Base-by-base conservation (phyloP, 345 rosid species). In the Corymbia maculata region DNA sequence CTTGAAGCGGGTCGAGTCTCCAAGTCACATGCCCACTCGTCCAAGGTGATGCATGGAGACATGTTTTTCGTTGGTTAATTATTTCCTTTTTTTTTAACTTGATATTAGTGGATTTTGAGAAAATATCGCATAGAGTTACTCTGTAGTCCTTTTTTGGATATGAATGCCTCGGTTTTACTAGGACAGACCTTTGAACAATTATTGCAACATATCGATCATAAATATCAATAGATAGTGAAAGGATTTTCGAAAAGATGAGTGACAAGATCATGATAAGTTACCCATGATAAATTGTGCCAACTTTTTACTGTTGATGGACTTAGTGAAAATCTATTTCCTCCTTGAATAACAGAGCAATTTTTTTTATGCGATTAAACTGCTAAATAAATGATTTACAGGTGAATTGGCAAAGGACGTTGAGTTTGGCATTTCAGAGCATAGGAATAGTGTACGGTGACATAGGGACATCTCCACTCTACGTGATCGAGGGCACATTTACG, bases 391-490 rank as follows among this genome's bases (percentile, higher is more conserved):
- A 4, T n/a, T 15, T 22, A 3, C 68, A 95, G 95, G 45, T 52
- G 24, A 87, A 89, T 52, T 97, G 97, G 99, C 44, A 52, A 61
- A 91, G 86, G 87, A 95, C 96, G 4, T 17, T 97, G 90, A 93
- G 92, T 53, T 89, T 96, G 88, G 96, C 96, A 30, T 95, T 95
- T 89, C 98, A 96, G 55, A 93, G 96, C 92, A 61, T 97, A 4
- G 97, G 98, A 86, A 91, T 95, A 19, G 94, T 95, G 19, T 96
- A 94, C 16, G 97, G 98, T 47, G 99, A 97, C 86, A 94, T 95
- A 1, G 97, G 97, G 61, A 96, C 98, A 8, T 95, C 98, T 1
- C 98, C 99, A 0, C 93, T 97, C 9, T 97, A 96, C 42, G 97
- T 96, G 21, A 94, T 44, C 51, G 80, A 90, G 15, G 93, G 97